Evolutionary conservation across 495 filamentous ascomycete species (phyloP).

Genomic region (Astrothelium macrocarpum): DNA sequence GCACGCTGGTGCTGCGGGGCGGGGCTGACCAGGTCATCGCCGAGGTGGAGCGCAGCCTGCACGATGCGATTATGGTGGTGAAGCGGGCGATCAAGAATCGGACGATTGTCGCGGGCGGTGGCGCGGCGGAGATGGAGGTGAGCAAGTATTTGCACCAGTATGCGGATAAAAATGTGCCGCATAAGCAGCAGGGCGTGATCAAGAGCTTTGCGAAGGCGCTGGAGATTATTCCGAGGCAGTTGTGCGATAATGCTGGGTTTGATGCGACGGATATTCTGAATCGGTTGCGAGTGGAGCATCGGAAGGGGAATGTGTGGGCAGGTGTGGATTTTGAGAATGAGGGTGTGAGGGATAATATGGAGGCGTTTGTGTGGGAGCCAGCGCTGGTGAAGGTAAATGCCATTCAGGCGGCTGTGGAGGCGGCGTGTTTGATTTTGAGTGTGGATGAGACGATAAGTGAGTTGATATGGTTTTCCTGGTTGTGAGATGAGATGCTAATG

Average conservation of each 20-base stretch:
- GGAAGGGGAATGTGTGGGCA: slow-evolving; percentile 82
- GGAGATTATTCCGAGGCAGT: slow-evolving; percentile 89
- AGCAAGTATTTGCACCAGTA: slow-evolving; percentile 84
- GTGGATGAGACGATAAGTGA: slow-evolving; percentile 93
- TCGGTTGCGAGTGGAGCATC: slow-evolving; percentile 85
- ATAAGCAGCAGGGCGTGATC: slow-evolving; percentile 95
- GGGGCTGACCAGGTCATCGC: slow-evolving; percentile 99
- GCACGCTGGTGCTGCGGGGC: slow-evolving; percentile 88
- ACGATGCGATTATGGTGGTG: slow-evolving; percentile 99
- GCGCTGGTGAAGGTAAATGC: slow-evolving; percentile 94
- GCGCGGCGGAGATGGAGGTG: slow-evolving; percentile 93
- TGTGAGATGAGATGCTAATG: not conserved
- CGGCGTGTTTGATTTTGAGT: slow-evolving; percentile 84
- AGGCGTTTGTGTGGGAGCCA: slow-evolving; percentile 93
- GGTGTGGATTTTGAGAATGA: slow-evolving; percentile 93
- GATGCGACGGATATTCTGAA: slow-evolving; percentile 97
- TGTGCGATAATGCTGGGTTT: slow-evolving; percentile 97
- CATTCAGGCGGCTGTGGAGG: slow-evolving; percentile 90
- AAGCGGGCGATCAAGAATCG: slow-evolving; percentile 92
- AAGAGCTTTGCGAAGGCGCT: slow-evolving; percentile 96
- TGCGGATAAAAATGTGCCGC: slow-evolving; percentile 80
- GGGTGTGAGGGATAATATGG: slow-evolving; percentile 85
- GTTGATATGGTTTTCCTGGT: slow-evolving; percentile 20
- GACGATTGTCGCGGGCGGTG: slow-evolving; percentile 89
- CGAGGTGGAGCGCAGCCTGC: slow-evolving; percentile 90